phyloP scores from a whole-genome alignment of 2,329 filamentous ascomycete genomes.

The Aspergillus felis region DNA sequence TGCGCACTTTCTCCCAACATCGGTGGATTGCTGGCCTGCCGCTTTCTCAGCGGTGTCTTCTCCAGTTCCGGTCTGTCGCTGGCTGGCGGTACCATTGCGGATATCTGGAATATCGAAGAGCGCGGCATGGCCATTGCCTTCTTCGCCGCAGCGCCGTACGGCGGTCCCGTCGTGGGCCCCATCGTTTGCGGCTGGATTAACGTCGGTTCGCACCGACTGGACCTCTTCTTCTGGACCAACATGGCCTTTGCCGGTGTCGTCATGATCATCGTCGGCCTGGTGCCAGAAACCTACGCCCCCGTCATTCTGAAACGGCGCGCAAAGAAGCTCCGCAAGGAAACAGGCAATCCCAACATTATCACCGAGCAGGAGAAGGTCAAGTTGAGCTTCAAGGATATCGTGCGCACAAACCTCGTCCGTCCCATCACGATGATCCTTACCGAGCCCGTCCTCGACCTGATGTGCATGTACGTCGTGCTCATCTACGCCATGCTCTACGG shows the following conservation, averaged over 20 bases:
- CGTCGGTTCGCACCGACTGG: slow-evolving; percentile 27
- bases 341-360: slow-evolving; percentile 29
- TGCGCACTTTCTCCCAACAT: slow-evolving; percentile 32
- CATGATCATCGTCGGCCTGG: slow-evolving; percentile 18
- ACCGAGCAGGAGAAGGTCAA: slow-evolving; percentile 29
- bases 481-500: slow-evolving; percentile 48
- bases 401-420: slow-evolving; percentile 68
- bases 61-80: slow-evolving; percentile 26
- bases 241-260: slow-evolving; percentile 28
- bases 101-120: slow-evolving; percentile 74
- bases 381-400: slow-evolving; percentile 26
- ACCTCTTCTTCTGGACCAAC: slow-evolving; percentile 33
- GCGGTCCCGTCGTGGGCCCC: slow-evolving; percentile 70
- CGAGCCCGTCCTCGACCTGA: slow-evolving; percentile 26
- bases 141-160: slow-evolving; percentile 73
- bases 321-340: slow-evolving; percentile 29
- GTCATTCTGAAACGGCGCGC: slow-evolving; percentile 32
- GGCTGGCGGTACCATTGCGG: slow-evolving; percentile 37
- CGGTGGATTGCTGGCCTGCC: slow-evolving; percentile 23
- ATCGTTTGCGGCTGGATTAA: slow-evolving; percentile 70
- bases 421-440: slow-evolving; percentile 77
- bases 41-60: slow-evolving; percentile 30
- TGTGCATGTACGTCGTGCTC: slow-evolving; percentile 73
- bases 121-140: slow-evolving; percentile 77
- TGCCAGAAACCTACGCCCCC: slow-evolving; percentile 36